Evolutionary conservation across 176 grass and related monocot species (phyloP), one percentile per base, ranked within the genome.

Genomic region (Zoysia japonica): DNA sequence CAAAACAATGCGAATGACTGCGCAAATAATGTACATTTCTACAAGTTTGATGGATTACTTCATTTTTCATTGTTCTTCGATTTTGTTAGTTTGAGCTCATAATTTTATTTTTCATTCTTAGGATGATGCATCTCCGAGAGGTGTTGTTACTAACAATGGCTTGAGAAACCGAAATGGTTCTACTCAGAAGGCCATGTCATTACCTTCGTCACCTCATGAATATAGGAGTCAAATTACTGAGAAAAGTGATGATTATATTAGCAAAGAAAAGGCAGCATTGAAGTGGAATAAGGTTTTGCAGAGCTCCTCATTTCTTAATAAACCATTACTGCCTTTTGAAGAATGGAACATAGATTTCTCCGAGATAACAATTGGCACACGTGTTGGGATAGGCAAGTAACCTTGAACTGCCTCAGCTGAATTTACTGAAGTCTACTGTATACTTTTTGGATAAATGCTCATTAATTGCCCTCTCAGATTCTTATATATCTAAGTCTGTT

Each of bases 281-380:
- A 80, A 82, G 42, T 99, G 96, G 96, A 95, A 95, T 74, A 82
- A 80, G 68, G 92, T 99, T 72, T 89, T 99, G 84, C 81, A 91
- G 61, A 89, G 86, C 19, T 95, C 90, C 61, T 82, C 90, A 50
- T 99, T 93, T 90, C 86, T 87, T 71, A 91, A 91, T 70, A 99
- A 86, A 54, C 92, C 96, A 81, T 81, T 95, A 57, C 78, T 95
- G 73, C 96, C 93, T 63, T 99, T 99, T 84, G 90, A 99, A 83
- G 96, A 99, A 85, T 99, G 96, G 92, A 93, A 91, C 69, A 93
- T 99, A 86, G 92, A 96, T 89, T 99, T 96, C 78, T 91, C 90
- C 35, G 96, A 99, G 82, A 79, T 96, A 78, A 99, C 92, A 75
- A 93, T 93, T 91, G 96, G 96, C 51, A 99, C 96, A 51, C 84